Evolutionary conservation across 352 stramenopile genomes (phyloP).

Genomic region (Pythium aristosporum): DNA sequence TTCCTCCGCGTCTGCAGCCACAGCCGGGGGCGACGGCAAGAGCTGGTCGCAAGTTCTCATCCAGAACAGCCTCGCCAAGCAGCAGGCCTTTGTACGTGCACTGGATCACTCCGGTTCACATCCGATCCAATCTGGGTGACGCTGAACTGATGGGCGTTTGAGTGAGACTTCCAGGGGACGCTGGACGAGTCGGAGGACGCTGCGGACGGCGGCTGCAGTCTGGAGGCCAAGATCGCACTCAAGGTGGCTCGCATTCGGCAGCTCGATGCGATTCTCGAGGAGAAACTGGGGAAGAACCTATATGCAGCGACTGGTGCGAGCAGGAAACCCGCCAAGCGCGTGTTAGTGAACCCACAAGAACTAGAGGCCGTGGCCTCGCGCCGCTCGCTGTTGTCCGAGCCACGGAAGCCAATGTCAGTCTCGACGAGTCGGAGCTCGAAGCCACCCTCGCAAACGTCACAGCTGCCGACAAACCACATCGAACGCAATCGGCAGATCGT

Average conservation of each 20-base stretch:
- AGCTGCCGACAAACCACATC: slow-evolving; percentile 34
- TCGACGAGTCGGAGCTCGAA: slow-evolving; percentile 1
- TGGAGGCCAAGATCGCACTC: slow-evolving; percentile 65
- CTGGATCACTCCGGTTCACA: no score
- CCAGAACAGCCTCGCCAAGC: slow-evolving; percentile 57
- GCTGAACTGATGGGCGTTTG: neutral
- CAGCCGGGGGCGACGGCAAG: slow-evolving; percentile 16
- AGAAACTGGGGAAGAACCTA: slow-evolving; percentile 63
- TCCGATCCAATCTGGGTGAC: no score
- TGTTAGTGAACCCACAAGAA: slow-evolving; percentile 15
- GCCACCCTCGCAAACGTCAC: neutral
- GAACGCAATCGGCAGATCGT: slow-evolving; percentile 64
- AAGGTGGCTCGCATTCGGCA: slow-evolving; percentile 70
- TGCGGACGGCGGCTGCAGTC: slow-evolving; percentile 22
- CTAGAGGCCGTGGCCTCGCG: neutral
- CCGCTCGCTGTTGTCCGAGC: neutral
- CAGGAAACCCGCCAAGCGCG: slow-evolving; percentile 26
- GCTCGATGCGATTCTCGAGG: slow-evolving; percentile 53
- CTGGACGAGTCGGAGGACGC: slow-evolving; percentile 41
- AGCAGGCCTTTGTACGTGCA: slow-evolving; percentile 48
- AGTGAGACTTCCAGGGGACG: slow-evolving; percentile 29
- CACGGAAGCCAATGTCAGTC: neutral
- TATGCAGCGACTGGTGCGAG: slow-evolving; percentile 26
- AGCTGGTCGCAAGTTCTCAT: slow-evolving; percentile 67
- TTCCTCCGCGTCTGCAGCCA: neutral